Base-by-base conservation (phyloP, 83 land plant genomes). In the Diphasiastrum complanatum region DNA sequence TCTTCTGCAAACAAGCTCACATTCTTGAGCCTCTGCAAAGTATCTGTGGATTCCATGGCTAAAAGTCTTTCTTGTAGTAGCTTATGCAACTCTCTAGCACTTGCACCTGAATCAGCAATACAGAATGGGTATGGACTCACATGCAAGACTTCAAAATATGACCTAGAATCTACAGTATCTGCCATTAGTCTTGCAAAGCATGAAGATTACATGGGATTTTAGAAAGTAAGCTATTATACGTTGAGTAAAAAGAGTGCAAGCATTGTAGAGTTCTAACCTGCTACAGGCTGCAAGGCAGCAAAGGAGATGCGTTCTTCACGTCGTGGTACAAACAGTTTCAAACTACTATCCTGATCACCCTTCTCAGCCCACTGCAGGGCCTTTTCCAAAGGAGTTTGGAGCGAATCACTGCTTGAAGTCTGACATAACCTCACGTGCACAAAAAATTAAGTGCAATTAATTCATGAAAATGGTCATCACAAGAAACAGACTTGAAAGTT, bases 291-390 rank as follows among this genome's bases (percentile, higher is more conserved):
- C 49, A 72, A 60, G 33, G 75, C 70, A 47, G 70, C 69, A 41
- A 65, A 72, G 5, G 75, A 72, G 34, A 72, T 46, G 18, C 69
- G 50, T 40, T 72, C 75, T 50, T 69, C 75, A 14, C 49, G 40
- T 29, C 43, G 32, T 6, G 75, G 75, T 20, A 72, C 51, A 49
- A 65, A 72, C 2, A 41, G 31, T 30, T 31, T 11, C 18, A 51
- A 53, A 10, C 19, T 11, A 18, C 33, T 16, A 25, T 57, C 55
- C 16, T 47, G 32, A 28, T 54, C 61, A 33, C 69, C 57, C 38
- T 72, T 72, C 69, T 72, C 69, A 30, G 75, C 75, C 75, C 75
- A 72, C 43, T 72, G 69, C 16, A 72, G 34, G 11, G 75, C 62
- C 33, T 59, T 65, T 34, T 47, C 75, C 4, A 72, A 60, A 19